Evolutionary conservation across 106 monocot species (phyloP).

Genomic region (Dendrobium officinale): DNA sequence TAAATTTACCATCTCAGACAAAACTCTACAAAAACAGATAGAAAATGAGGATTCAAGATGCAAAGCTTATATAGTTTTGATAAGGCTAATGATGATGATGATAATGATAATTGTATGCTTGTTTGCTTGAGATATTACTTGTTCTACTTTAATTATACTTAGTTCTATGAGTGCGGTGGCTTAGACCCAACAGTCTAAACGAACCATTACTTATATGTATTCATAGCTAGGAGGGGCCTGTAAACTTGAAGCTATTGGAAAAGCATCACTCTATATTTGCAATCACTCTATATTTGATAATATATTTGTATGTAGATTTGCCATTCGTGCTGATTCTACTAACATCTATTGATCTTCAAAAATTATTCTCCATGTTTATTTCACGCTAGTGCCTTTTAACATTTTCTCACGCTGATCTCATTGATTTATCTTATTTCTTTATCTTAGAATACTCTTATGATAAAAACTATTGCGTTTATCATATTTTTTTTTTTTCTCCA

Average conservation of each 20-base stretch:
- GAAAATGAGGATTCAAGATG: background rate
- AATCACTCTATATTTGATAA: background rate
- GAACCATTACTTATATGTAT: background rate
- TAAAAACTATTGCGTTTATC: background rate
- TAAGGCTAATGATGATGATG: background rate
- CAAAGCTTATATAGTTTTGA: background rate
- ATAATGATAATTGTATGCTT: background rate
- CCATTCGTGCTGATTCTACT: background rate
- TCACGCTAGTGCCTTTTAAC: background rate
- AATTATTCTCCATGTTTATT: background rate
- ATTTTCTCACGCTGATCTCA: background rate
- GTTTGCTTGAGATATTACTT: background rate
- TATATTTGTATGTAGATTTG: background rate
- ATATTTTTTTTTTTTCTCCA: background rate
- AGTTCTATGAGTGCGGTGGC: background rate
- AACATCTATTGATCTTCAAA: background rate
- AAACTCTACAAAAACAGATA: background rate
- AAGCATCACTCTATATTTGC: background rate
- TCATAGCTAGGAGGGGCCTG: background rate
- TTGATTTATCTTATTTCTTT: background rate
- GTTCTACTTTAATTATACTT: background rate
- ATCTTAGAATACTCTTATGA: background rate
- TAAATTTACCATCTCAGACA: background rate
- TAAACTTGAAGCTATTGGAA: background rate
- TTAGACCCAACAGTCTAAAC: background rate